Percentiles rank a stretch among this genome's conserved stretches.
These are phyloP conservation scores for Coriolopsis trogii DNA, from an alignment of 1,284 basidiomycete genomes.

Conservation along the genomic window DNA sequence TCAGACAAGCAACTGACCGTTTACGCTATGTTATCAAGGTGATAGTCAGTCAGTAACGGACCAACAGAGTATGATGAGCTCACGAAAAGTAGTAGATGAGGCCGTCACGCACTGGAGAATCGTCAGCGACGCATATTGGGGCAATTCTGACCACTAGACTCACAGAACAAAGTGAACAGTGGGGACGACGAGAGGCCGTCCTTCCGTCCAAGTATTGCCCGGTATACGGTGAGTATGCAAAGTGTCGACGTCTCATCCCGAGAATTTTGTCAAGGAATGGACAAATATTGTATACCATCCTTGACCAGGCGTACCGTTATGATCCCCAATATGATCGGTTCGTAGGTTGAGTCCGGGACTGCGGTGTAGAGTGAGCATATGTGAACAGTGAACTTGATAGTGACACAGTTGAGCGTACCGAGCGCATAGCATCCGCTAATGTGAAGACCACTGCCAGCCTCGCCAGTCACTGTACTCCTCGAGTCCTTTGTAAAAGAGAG, in stretches of 20 bases:
- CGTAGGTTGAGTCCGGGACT: background rate
- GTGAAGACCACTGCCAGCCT: background rate
- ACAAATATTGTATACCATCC: background rate
- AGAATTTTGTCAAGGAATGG: background rate
- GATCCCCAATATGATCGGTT: background rate
- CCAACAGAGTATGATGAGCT: background rate
- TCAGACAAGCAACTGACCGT: background rate
- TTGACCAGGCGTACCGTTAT: background rate
- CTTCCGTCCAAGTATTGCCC: background rate
- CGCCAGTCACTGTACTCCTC: no score
- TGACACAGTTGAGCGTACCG: background rate
- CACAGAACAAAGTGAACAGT: background rate
- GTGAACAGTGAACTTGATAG: background rate
- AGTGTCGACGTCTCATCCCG: background rate
- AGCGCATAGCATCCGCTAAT: background rate
- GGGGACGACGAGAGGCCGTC: background rate
- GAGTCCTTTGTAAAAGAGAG: no score
- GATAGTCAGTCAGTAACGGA: background rate
- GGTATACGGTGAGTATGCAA: background rate
- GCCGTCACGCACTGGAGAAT: background rate
- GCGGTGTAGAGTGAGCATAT: background rate
- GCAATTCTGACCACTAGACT: background rate
- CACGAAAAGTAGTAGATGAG: constrained; percentile 1
- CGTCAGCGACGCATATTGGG: background rate
- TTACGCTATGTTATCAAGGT: background rate